Evolutionary conservation across 176 grass and related monocot genomes (phyloP), one percentile per base, ranked within the genome.

Genomic region (Phragmites australis): DNA sequence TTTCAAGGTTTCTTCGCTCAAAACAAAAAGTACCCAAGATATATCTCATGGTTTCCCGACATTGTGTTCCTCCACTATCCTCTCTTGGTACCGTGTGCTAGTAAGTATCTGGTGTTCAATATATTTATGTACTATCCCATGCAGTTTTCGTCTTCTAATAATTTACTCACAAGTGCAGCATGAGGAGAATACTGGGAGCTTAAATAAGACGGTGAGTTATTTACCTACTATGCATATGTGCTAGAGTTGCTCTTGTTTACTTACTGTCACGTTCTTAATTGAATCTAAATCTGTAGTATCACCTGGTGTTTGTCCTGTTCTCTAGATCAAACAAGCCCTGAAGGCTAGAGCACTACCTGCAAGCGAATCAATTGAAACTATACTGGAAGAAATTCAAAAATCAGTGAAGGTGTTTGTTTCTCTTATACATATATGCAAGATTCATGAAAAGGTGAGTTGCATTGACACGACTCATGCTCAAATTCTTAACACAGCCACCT

Each of bases 61-160:
- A 87, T 69, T 93, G 71, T 88, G 84, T 67, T 81, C 91, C 12
- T 70, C 82, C 63, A 97, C 92, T 64, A 87, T 91, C 65, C 83
- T 75, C 51, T 88, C 89, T 34, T 97, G 88, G 88, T 93, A 91
- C 50, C 91, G 94, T 67, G 85, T 93, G 45, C 77, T 97, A 76
- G 92, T 97, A 88, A 77, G 84, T 82, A 83, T 76, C 75, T 88
- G 56, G 13, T 73, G 21, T 68, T 82, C 46, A 74, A 34, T 68
- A 43, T 34, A 80, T 73, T 45, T 51, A 41, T 68, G 47, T 45
- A 78, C 17, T 46, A 26, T 78, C 13, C 37, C 40, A 51, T 72
- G 23, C 39, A 74, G 17, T 72, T 25, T 69, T 66, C 18, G 31
- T 78, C 44, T 74, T 64, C 25, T 77, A 50, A 82, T n/a, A 67